phyloP scores from a whole-genome alignment of 805 yeast genomes.

The Lipomyces starkeyi region DNA sequence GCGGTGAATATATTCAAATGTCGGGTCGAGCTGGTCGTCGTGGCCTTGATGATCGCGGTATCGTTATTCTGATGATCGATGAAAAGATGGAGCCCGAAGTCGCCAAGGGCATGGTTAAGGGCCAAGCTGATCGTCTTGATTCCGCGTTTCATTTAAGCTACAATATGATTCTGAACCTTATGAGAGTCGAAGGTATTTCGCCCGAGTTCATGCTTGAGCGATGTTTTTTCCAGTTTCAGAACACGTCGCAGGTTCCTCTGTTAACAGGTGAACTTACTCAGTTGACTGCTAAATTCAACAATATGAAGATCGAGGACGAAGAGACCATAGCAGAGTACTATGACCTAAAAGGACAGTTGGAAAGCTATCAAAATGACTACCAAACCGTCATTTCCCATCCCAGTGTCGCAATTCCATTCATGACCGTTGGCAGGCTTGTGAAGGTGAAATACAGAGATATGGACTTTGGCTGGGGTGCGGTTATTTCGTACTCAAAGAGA shows the following conservation, averaged over 20 bases:
- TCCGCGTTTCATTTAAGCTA: conserved; percentile 98
- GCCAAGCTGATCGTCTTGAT: conserved; percentile 96
- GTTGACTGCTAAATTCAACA: conserved; percentile 56
- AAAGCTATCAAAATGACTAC: conserved; percentile 72
- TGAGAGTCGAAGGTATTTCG: conserved; percentile 97
- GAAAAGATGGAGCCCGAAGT: conserved; percentile 99
- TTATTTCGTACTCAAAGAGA: conserved; percentile 76
- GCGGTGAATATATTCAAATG: conserved; percentile 99
- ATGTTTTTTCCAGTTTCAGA: conserved; percentile 95
- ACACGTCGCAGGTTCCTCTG: conserved; percentile 85
- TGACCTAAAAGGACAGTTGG: conserved; percentile 75
- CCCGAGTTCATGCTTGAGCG: conserved; percentile 96
- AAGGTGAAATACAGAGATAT: conserved; percentile 42
- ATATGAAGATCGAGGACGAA: conserved; percentile 73
- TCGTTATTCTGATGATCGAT: conserved; percentile 98
- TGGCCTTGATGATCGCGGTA: conserved; percentile 98
- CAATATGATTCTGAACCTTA: conserved; percentile 92
- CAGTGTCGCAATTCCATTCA: conserved; percentile 76
- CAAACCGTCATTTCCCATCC: conserved; percentile 90
- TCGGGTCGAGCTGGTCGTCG: conserved; percentile 99
- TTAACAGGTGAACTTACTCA: conserved; percentile 71
- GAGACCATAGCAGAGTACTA: conserved; percentile 77
- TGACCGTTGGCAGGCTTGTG: conserved; percentile 88
- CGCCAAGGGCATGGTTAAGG: conserved; percentile 99
- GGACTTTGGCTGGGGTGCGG: conserved; percentile 97